Evolutionary conservation across 2,329 filamentous ascomycete genomes (phyloP).

Genomic region (Magnaporthales sp.): DNA sequence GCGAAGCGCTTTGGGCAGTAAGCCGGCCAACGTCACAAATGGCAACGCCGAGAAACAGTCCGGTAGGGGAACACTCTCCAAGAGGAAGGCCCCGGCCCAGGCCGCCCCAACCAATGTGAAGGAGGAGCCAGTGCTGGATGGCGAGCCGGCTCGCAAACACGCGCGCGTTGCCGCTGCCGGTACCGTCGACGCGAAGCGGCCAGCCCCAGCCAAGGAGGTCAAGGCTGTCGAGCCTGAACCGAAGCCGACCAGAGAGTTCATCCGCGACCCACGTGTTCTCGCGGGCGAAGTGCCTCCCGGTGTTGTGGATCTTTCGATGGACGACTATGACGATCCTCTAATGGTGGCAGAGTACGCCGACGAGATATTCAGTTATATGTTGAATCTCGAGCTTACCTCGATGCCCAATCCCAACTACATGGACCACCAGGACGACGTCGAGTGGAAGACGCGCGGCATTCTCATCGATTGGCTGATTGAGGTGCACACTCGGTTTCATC

Average conservation of each 20-base stretch:
- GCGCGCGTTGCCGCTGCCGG: slow-evolving; percentile 36
- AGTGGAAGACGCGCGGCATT: slow-evolving; percentile 98
- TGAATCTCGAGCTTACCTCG: slow-evolving; percentile 69
- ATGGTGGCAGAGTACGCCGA: slow-evolving; percentile 98
- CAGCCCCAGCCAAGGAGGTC: slow-evolving; percentile 22
- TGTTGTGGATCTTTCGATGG: slow-evolving; percentile 65
- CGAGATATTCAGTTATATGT: slow-evolving; percentile 95
- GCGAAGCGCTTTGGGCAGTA: slow-evolving; percentile 40
- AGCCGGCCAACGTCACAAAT: slow-evolving; percentile 16
- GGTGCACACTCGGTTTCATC: slow-evolving; percentile 92
- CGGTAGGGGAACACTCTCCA: slow-evolving; percentile 60
- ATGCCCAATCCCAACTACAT: slow-evolving; percentile 92
- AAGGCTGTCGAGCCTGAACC: slow-evolving; percentile 18
- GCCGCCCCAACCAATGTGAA: slow-evolving; percentile 41
- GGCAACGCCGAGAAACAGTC: slow-evolving; percentile 71
- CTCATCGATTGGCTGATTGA: slow-evolving; percentile 97
- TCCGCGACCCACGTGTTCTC: background rate
- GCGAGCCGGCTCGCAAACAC: slow-evolving; percentile 63
- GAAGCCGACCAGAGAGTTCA: background rate
- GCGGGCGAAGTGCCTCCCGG: slow-evolving; percentile 13
- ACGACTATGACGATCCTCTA: slow-evolving; percentile 86
- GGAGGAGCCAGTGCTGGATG: slow-evolving; percentile 49
- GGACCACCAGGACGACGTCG: slow-evolving; percentile 84
- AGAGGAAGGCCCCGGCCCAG: slow-evolving; percentile 49
- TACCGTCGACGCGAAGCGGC: slow-evolving; percentile 27